Evolutionary conservation across 2,329 filamentous ascomycete species (phyloP), one percentile per base, ranked within the genome.

Genomic region (Lecanicillium sp.): DNA sequence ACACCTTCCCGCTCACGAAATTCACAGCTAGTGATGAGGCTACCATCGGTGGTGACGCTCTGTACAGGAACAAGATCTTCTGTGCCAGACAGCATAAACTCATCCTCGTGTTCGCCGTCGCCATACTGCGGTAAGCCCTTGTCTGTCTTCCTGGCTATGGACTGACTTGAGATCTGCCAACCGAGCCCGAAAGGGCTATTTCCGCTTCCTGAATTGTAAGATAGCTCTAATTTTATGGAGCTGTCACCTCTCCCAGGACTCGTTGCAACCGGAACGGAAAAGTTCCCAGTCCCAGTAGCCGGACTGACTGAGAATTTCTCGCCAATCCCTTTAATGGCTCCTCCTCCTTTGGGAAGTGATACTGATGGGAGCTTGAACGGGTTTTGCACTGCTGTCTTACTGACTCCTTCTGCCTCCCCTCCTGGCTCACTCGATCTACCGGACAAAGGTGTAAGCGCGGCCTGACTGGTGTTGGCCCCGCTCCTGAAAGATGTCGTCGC

Each of bases 181-280:
- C 55, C 55, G 5, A 56, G 12, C 4, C 55, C 55, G 44, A 55
- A 57, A 1, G 39, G 19, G 1, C 54, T 51, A 42, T 55, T 55
- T 5, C 53, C 53, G n/a, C 11, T 15, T 12, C 50, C 50, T 4
- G 54, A 57, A 34, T 47, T 40, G 38, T 58, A 58, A 2, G 16
- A 16, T 0, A 57, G 42, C n/a, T 12, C 33, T 11, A 56, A 31
- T 8, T 27, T 16, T 1, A 41, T 35, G 2, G 18, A 16, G 30
- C 28, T 17, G 4, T 20, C 41, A 20, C 11, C 29, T 4, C 43
- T 45, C 18, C 27, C 43, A 11, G 20, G 44, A 25, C 30, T 42
- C 14, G 32, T 36, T 3, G 19, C 15, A 15, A 50, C 42, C 5
- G 48, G 48, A 12, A 50, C 20, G 5, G 32, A 22, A 11, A 45